A percentile compares a stretch with the other conserved stretches of the same genome.
These are phyloP conservation scores for Cercospora berteroae DNA, from an alignment of 2,329 filamentous ascomycete genomes.

Conservation along the genomic window DNA sequence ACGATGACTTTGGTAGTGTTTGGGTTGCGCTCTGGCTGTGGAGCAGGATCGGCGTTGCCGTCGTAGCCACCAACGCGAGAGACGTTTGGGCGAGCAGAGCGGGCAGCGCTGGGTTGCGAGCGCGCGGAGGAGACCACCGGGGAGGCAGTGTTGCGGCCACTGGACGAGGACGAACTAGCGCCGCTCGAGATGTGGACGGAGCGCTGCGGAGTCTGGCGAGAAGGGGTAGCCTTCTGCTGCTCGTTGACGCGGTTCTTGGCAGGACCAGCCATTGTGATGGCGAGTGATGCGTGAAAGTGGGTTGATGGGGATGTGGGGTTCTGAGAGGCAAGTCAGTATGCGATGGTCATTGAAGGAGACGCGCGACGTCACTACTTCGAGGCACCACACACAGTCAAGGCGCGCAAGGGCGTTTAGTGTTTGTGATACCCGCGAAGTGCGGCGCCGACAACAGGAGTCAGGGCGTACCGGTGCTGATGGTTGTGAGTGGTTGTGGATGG, in stretches of 20 bases:
- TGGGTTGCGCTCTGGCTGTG: constrained; percentile 18
- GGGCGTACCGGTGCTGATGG: neutral
- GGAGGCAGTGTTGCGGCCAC: constrained; percentile 12
- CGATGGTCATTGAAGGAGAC: neutral
- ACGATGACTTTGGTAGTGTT: constrained; percentile 16
- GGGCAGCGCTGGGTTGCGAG: neutral
- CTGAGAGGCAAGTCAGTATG: neutral
- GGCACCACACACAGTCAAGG: neutral
- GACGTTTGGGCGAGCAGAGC: constrained; percentile 9
- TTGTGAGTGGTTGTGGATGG: constrained; percentile 12
- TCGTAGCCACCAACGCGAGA: constrained; percentile 20
- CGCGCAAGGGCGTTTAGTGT: neutral
- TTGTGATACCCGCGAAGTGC: neutral
- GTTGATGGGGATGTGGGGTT: neutral
- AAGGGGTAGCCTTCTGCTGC: neutral
- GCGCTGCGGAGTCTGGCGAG: neutral
- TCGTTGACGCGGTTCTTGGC: constrained; percentile 21
- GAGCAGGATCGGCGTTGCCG: constrained; percentile 24
- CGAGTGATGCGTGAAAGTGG: neutral
- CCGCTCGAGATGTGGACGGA: constrained; percentile 9
- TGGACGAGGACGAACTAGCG: constrained; percentile 13
- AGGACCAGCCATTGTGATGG: constrained; percentile 20
- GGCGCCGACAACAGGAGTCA: neutral
- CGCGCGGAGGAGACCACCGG: neutral
- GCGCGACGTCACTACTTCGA: neutral